phyloP scores from a whole-genome alignment of 768 basidiomycete genomes.

The Lentinus brumalis region DNA sequence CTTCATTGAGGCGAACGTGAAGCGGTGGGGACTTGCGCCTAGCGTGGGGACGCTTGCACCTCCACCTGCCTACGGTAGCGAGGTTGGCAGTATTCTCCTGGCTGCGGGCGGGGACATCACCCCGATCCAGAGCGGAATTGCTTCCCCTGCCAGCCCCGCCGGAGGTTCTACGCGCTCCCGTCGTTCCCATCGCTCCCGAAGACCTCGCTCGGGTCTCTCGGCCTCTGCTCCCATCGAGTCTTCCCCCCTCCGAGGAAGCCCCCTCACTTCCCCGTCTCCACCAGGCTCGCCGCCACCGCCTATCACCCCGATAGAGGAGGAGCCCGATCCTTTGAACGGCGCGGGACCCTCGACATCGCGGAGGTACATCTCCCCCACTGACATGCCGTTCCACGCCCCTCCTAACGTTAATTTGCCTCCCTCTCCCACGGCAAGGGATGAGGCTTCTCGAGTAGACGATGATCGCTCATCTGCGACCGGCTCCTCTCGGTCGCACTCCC shows the following conservation, averaged over 20 bases:
- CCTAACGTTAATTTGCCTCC: conserved; percentile 51
- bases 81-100: conserved; percentile 92
- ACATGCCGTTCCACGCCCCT: conserved; percentile 60
- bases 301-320: conserved; percentile 79
- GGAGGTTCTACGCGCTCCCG: conserved; percentile 53
- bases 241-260: conserved; percentile 65
- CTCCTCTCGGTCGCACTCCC: conserved; percentile 54
- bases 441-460: conserved; percentile 32
- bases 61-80: conserved; percentile 96
- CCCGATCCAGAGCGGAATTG: conserved; percentile 35
- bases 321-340: conserved; percentile 45
- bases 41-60: conserved; percentile 97
- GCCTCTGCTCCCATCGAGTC: conserved; percentile 49
- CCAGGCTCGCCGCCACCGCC: conserved; percentile 60
- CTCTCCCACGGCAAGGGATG: conserved; percentile 35
- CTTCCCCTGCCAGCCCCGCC: conserved; percentile 45
- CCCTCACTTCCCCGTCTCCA: conserved; percentile 43
- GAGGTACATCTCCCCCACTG: conserved; percentile 64
- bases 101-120: conserved; percentile 71
- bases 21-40: conserved; percentile 99
- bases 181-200: conserved; percentile 62
- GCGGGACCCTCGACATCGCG: conserved; percentile 49
- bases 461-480: conserved; percentile 30
- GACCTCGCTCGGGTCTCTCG: conserved; percentile 49
- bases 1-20: conserved; percentile 99